Base-by-base conservation (phyloP, 805 yeast species). In the Lachancea meyersii region DNA sequence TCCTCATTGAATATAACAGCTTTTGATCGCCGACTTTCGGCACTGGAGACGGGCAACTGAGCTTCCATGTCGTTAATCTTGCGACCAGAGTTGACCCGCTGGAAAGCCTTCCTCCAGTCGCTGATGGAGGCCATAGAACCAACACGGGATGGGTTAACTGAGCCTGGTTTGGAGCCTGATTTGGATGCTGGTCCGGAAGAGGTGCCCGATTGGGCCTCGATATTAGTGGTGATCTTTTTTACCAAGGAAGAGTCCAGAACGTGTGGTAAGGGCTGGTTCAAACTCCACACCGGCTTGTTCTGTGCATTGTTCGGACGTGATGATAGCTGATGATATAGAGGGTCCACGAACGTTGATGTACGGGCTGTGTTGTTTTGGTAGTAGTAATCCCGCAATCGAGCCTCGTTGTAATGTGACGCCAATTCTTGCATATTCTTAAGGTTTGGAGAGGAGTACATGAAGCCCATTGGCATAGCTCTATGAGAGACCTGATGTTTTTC, bases 221-320 rank as follows among this genome's bases (percentile, higher is more conserved):
- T 24, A 13, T 41, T 49, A 35, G 43, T 49, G 14, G 43, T 39
- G 42, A 49, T 43, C 22, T 40, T 49, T 16, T 38, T 47, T 1
- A 49, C 49, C 33, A 49, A 33, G 16, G 40, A 35, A 19, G 38
- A 48, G 26, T 49, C 48, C 26, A 49, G 31, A 27, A 49, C 51
- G 22, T 49, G 53, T 8, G 53, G 53, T 26, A 49, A 27, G 5
- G 53, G 51, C 42, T 49, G 53, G 31, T 48, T 49, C 39, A 49
- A 44, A 42, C 53, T 49, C 53, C 53, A 49, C 5, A 49, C 53
- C 5, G 53, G 53, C 37, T 41, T 48, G 27, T 41, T 45, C 24
- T 23, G 48, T 4, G 24, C 30, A 5, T 42, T 22, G 9, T 40
- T 38, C 22, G 36, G 21, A 9, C 43, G 24, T 8, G 53, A 51